phyloP scores from a whole-genome alignment of 768 basidiomycete species.

The Amanita muscaria region DNA sequence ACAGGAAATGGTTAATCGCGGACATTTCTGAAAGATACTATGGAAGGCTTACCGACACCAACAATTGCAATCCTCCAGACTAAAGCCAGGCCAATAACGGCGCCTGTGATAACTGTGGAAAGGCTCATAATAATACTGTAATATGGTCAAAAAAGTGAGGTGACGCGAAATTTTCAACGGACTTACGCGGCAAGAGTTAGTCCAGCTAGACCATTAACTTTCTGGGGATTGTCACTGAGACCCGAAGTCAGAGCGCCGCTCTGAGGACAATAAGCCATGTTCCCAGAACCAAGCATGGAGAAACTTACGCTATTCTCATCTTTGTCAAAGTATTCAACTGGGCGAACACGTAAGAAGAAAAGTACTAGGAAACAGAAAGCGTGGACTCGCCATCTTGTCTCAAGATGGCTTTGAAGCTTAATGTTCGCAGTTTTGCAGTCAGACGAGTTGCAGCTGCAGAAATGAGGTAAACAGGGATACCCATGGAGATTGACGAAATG shows the following conservation, averaged over 20 bases:
- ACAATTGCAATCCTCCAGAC: constrained; percentile 77
- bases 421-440: constrained; percentile 58
- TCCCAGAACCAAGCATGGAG: constrained; percentile 7
- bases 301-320: constrained; percentile 67
- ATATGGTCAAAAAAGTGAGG: not conserved
- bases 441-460: constrained; percentile 59
- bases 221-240: constrained; percentile 82
- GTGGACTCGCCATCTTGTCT: constrained; percentile 70
- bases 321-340: constrained; percentile 84
- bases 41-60: constrained; percentile 52
- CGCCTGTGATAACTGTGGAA: constrained; percentile 63
- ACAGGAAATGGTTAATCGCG: constrained; percentile 1
- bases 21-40: not conserved
- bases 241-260: constrained; percentile 75
- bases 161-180: not conserved
- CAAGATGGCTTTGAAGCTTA: constrained; percentile 73
- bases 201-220: constrained; percentile 82
- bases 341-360: no score
- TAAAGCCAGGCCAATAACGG: constrained; percentile 68
- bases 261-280: constrained; percentile 20
- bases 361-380: constrained; percentile 5
- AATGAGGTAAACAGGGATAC: constrained; percentile 66
- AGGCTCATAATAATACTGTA: constrained; percentile 66
- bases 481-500: constrained; percentile 50
- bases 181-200: constrained; percentile 74